Evolutionary conservation across 106 monocot genomes (phyloP).

Genomic region (Dioscorea zingiberensis): DNA sequence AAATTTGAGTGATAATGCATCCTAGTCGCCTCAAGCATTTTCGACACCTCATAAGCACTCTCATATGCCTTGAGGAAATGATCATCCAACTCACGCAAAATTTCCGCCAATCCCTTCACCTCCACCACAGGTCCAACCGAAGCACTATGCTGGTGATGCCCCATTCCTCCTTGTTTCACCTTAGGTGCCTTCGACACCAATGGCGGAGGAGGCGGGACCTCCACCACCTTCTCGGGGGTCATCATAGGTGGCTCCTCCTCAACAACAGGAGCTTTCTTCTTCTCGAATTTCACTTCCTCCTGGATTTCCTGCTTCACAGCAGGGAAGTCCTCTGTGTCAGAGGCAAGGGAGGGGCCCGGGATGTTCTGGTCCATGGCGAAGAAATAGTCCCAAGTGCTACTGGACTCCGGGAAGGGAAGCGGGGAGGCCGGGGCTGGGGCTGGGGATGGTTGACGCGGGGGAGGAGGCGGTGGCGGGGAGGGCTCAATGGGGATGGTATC

Average conservation of each 20-base stretch:
- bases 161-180: constrained; percentile 9
- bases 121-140: constrained; percentile 1
- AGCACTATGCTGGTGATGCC: constrained; percentile 22
- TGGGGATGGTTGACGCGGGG: neutral
- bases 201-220: constrained; percentile 12
- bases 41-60: constrained; percentile 63
- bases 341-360: constrained; percentile 9
- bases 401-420: neutral
- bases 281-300: constrained; percentile 3
- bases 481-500: neutral
- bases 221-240: constrained; percentile 15
- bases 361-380: constrained; percentile 39
- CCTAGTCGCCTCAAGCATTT: constrained; percentile 76
- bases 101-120: constrained; percentile 34
- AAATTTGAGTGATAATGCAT: constrained; percentile 95
- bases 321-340: too few relatives aligned
- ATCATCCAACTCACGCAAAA: constrained; percentile 63
- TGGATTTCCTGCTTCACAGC: neutral
- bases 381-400: constrained; percentile 34
- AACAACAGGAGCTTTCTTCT: neutral
- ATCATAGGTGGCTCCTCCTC: neutral
- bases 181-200: constrained; percentile 3
- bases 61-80: constrained; percentile 73
- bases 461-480: neutral
- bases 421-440: constrained; percentile 14